These are phyloP conservation scores for Aspergillus nanangensis DNA, from an alignment of 495 filamentous ascomycete genomes.

Conservation along the genomic window DNA sequence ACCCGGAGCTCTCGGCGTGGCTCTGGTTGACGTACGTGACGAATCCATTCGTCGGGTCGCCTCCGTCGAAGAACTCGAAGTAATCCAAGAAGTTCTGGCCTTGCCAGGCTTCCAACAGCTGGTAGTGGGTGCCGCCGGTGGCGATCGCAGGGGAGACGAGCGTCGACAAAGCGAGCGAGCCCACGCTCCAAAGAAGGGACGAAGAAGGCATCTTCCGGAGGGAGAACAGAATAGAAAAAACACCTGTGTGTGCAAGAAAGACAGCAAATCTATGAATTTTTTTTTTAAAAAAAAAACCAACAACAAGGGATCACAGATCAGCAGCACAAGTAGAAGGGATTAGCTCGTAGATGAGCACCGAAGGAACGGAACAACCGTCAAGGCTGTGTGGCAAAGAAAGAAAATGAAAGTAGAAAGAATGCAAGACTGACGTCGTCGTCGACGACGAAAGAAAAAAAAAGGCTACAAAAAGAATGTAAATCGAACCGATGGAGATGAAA, in stretches of 20 bases:
- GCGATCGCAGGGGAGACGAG: constrained; percentile 10
- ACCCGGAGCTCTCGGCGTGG: constrained; percentile 49
- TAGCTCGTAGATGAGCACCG: too few relatives aligned
- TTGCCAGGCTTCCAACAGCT: constrained; percentile 40
- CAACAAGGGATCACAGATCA: neutral
- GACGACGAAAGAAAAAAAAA: constrained; percentile 6
- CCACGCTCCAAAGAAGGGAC: constrained; percentile 12
- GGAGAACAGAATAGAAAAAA: neutral
- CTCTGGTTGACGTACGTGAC: constrained; percentile 59
- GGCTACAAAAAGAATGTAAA: constrained; percentile 15
- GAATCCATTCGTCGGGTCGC: constrained; percentile 67
- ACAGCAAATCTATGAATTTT: too few relatives aligned
- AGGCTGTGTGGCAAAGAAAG: constrained; percentile 9
- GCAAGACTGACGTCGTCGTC: constrained; percentile 19
- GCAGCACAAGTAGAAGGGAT: too few relatives aligned
- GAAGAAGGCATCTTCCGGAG: constrained; percentile 12
- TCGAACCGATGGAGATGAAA: constrained; percentile 8
- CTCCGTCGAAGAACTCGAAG: constrained; percentile 44
- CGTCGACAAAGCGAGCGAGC: constrained; percentile 15
- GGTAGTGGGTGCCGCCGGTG: constrained; percentile 23
- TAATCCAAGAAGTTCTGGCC: constrained; percentile 46
- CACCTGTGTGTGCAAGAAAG: neutral
- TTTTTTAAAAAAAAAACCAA: neutral
- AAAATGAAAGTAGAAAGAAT: constrained; percentile 3
- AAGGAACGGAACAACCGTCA: constrained; percentile 19